Evolutionary conservation across 352 stramenopile genomes (phyloP).

Genomic region (Aphanomyces invadans): DNA sequence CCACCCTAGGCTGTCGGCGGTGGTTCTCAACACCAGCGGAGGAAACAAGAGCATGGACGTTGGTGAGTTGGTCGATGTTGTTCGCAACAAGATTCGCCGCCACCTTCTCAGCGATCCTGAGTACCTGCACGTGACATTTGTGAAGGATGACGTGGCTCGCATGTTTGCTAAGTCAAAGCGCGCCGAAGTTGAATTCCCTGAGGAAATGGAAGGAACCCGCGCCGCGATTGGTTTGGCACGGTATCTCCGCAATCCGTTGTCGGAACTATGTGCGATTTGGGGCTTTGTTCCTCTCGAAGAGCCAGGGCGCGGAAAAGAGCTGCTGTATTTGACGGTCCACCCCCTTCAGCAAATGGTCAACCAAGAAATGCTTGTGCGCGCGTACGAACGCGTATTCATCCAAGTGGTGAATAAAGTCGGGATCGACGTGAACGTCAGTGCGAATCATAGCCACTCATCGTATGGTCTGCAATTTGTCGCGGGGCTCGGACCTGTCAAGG

Average conservation of each 20-base stretch:
- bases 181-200: constrained; percentile 73
- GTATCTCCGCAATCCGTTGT: constrained; percentile 78
- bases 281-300: constrained; percentile 74
- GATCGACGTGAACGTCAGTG: constrained; percentile 83
- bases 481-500: constrained; percentile 76
- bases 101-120: constrained; percentile 69
- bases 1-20: constrained; percentile 67
- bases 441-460: constrained; percentile 82
- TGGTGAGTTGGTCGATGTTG: constrained; percentile 76
- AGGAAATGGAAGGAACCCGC: constrained; percentile 73
- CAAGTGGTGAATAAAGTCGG: constrained; percentile 83
- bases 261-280: constrained; percentile 81
- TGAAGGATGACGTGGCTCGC: constrained; percentile 83
- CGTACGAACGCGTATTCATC: constrained; percentile 83
- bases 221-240: constrained; percentile 67
- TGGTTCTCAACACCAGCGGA: constrained; percentile 85
- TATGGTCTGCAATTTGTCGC: constrained; percentile 85
- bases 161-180: constrained; percentile 85
- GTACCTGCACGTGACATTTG: constrained; percentile 80
- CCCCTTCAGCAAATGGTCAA: constrained; percentile 80
- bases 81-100: constrained; percentile 63
- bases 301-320: constrained; percentile 60
- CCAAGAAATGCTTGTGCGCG: constrained; percentile 73
- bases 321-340: constrained; percentile 81
- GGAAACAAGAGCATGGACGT: constrained; percentile 88